Conservation (phyloP, 768 basidiomycete genomes). For the Rhodotorula kratochvilovae region DNA sequence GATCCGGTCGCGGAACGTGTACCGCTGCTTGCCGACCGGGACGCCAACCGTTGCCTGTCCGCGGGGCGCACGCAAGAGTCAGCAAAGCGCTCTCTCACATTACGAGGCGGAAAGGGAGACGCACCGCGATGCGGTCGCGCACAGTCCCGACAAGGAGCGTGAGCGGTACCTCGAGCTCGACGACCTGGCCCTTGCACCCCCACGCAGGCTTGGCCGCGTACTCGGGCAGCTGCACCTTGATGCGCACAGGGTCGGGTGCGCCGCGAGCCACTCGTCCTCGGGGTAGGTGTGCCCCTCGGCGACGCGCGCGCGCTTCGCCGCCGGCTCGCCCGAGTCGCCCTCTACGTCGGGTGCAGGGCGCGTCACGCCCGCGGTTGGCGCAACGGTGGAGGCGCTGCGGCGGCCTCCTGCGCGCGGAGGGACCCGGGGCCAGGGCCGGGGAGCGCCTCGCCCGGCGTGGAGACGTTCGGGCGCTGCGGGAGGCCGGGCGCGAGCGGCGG, state of each 20-base stretch:
- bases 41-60: conserved; percentile 28
- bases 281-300: conserved; percentile 78
- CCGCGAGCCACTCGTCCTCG: conserved; percentile 53
- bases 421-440: conserved; percentile 5
- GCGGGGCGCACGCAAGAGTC: neutral
- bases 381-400: neutral
- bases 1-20: conserved; percentile 32
- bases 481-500: conserved; percentile 54
- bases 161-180: conserved; percentile 78
- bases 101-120: neutral
- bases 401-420: neutral
- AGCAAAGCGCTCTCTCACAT: neutral
- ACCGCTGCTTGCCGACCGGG: conserved; percentile 39
- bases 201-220: conserved; percentile 83
- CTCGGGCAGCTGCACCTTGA: conserved; percentile 75
- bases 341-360: conserved; percentile 32
- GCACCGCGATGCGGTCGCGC: conserved; percentile 67
- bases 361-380: neutral
- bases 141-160: conserved; percentile 79
- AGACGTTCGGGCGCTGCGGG: conserved; percentile 65
- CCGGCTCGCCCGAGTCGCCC: conserved; percentile 62
- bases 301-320: conserved; percentile 82
- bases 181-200: conserved; percentile 77
- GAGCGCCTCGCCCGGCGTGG: conserved; percentile 54
- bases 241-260: conserved; percentile 67